Conservation (phyloP, 2,329 filamentous ascomycete species). For the Epichloe coenophiala region DNA sequence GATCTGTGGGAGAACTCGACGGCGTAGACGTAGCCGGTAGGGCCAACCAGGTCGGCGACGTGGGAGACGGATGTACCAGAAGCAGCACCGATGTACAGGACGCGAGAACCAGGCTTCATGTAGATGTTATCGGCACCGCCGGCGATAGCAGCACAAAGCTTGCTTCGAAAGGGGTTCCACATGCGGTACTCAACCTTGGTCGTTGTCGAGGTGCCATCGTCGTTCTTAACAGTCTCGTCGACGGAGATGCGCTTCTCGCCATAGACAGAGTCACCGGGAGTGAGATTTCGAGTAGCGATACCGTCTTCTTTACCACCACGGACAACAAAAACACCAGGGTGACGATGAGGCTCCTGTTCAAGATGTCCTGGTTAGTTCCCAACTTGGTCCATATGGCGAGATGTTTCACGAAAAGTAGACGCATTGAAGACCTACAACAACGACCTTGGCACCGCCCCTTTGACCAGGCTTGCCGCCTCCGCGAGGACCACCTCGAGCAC, state of each 20-base stretch:
- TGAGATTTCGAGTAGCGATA: slow-evolving; percentile 86
- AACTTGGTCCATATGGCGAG: not conserved
- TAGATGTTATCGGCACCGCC: slow-evolving; percentile 96
- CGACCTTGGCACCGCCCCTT: slow-evolving; percentile 65
- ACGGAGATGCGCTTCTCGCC: slow-evolving; percentile 97
- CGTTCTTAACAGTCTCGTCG: slow-evolving; percentile 56
- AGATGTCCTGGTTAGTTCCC: slow-evolving; percentile 12
- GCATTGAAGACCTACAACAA: slow-evolving; percentile 51
- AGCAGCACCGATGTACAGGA: slow-evolving; percentile 89
- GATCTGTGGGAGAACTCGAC: slow-evolving; percentile 98
- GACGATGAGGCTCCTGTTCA: slow-evolving; percentile 70
- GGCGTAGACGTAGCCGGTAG: slow-evolving; percentile 87
- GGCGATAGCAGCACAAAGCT: slow-evolving; percentile 94
- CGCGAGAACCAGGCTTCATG: slow-evolving; percentile 86
- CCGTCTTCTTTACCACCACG: slow-evolving; percentile 89
- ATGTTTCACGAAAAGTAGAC: not conserved
- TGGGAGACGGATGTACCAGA: slow-evolving; percentile 74
- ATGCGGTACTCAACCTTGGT: slow-evolving; percentile 96
- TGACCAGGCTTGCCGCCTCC: slow-evolving; percentile 30
- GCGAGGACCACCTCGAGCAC: slow-evolving; percentile 27
- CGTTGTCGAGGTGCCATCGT: slow-evolving; percentile 52
- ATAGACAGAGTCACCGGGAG: slow-evolving; percentile 91
- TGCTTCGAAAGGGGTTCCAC: slow-evolving; percentile 95
- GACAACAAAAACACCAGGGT: slow-evolving; percentile 91
- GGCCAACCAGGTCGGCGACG: slow-evolving; percentile 69